phyloP scores from a whole-genome alignment of 805 yeast species.

The Barnettozyma vustinii region DNA sequence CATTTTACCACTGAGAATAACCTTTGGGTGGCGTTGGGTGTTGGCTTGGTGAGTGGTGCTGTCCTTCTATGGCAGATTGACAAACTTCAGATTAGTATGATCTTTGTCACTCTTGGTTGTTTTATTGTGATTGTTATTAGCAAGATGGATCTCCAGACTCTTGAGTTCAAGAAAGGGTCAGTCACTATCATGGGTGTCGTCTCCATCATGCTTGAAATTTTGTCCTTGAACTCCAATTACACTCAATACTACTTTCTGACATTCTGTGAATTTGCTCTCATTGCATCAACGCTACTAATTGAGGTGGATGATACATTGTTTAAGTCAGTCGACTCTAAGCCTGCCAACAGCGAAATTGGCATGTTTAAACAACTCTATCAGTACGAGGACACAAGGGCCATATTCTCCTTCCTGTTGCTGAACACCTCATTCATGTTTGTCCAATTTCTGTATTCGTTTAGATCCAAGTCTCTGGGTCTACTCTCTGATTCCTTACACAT shows the following conservation, averaged over 20 bases:
- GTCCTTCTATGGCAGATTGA: conserved; percentile 4
- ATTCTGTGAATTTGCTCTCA: conserved; percentile 12
- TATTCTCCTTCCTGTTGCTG: conserved; percentile 77
- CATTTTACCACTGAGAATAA: conserved; percentile 1
- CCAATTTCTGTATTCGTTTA: conserved; percentile 84
- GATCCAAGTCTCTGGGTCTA: conserved; percentile 88
- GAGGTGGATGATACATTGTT: conserved; percentile 13
- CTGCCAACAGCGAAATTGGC: conserved; percentile 6
- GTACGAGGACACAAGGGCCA: conserved; percentile 75
- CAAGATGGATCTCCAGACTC: conserved; percentile 11
- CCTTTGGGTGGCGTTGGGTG: conserved; percentile 1
- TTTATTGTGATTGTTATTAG: conserved; percentile 18
- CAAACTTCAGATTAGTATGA: conserved; percentile 19
- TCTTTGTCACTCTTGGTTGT: conserved; percentile 24
- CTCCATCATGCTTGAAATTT: conserved; percentile 29
- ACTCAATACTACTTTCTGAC: conserved; percentile 8
- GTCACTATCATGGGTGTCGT: conserved; percentile 26
- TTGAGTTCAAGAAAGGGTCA: conserved; percentile 14
- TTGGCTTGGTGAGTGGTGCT: neutral
- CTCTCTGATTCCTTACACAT: conserved; percentile 92
- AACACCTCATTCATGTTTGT: conserved; percentile 93
- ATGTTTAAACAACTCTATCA: conserved; percentile 20
- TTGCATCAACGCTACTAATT: conserved; percentile 11
- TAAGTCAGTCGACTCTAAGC: neutral
- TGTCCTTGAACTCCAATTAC: conserved; percentile 27